These are phyloP conservation scores for Kwoniella sp. DNA, from an alignment of 768 basidiomycete genomes.

Conservation along the genomic window DNA sequence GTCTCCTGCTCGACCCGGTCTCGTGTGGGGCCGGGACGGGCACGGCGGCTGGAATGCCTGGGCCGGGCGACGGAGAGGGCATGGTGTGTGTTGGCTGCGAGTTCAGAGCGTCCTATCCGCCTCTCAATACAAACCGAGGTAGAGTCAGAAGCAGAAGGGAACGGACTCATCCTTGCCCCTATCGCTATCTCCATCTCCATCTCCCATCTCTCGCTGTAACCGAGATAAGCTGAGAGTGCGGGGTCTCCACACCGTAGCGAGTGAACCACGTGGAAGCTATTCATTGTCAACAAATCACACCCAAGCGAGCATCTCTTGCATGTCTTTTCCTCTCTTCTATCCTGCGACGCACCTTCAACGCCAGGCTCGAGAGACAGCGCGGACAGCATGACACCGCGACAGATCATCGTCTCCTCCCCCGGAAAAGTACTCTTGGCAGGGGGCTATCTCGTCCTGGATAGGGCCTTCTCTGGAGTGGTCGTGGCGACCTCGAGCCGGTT, in stretches of 20 bases:
- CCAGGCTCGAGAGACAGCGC: too few species aligned
- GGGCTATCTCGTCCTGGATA: slow-evolving; percentile 94
- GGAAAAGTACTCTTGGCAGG: slow-evolving; percentile 95
- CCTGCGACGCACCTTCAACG: too few species aligned
- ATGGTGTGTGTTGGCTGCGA: too few species aligned
- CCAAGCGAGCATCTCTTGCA: too few species aligned
- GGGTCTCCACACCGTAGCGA: background rate
- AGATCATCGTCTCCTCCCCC: slow-evolving; percentile 73
- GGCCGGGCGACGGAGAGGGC: background rate
- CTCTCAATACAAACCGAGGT: too few species aligned
- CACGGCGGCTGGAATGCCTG: slow-evolving; percentile 17
- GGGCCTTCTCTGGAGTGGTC: slow-evolving; percentile 74
- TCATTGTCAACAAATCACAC: background rate
- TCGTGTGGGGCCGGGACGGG: background rate
- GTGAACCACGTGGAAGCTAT: background rate
- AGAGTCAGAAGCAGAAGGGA: too few species aligned
- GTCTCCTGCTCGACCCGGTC: slow-evolving; percentile 1
- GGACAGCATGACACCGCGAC: background rate
- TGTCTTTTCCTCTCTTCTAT: too few species aligned
- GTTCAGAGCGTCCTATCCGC: too few species aligned
- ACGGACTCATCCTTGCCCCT: too few species aligned
- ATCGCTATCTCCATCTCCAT: too few species aligned
- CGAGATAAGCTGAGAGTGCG: too few species aligned
- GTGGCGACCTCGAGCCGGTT: slow-evolving; percentile 91
- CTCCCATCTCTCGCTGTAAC: too few species aligned